phyloP scores from a whole-genome alignment of 768 basidiomycete genomes.

The Rhizopogon salebrosus region DNA sequence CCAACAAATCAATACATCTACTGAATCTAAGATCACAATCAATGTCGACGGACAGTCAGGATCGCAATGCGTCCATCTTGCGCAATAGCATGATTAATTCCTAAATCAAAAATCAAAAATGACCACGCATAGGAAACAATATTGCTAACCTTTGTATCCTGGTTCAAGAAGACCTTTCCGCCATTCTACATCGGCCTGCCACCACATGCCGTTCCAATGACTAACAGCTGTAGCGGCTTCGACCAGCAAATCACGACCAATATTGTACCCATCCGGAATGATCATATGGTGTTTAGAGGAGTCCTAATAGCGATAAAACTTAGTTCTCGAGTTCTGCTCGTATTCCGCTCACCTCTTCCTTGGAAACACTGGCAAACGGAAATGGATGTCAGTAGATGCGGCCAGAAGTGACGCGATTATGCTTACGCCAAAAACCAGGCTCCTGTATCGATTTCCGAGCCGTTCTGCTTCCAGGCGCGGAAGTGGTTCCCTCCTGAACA shows the following conservation, averaged over 20 bases:
- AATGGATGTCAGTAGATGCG: not conserved
- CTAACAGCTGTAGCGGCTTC: constrained; percentile 56
- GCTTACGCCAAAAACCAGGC: constrained; percentile 85
- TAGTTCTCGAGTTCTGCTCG: not conserved
- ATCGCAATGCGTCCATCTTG: constrained; percentile 82
- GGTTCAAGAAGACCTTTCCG: constrained; percentile 60
- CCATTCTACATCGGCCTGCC: constrained; percentile 79
- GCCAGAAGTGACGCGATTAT: not conserved
- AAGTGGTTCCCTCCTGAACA: constrained; percentile 78
- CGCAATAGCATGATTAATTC: constrained; percentile 75
- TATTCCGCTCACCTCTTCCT: constrained; percentile 48
- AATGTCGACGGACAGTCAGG: constrained; percentile 57
- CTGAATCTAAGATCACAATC: not conserved
- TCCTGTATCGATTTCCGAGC: constrained; percentile 59
- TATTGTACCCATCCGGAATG: constrained; percentile 73
- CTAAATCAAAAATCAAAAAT: constrained; percentile 28
- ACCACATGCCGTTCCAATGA: constrained; percentile 60
- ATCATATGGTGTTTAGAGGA: constrained; percentile 69
- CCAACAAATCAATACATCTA: not conserved
- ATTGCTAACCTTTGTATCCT: constrained; percentile 57
- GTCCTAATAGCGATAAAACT: constrained; percentile 28
- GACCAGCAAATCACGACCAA: constrained; percentile 77
- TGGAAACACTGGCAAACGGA: constrained; percentile 50
- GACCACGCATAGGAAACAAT: not conserved
- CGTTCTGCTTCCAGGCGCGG: constrained; percentile 87